Evolutionary conservation across 2,329 filamentous ascomycete genomes (phyloP).

Genomic region (Colletotrichum sp.): DNA sequence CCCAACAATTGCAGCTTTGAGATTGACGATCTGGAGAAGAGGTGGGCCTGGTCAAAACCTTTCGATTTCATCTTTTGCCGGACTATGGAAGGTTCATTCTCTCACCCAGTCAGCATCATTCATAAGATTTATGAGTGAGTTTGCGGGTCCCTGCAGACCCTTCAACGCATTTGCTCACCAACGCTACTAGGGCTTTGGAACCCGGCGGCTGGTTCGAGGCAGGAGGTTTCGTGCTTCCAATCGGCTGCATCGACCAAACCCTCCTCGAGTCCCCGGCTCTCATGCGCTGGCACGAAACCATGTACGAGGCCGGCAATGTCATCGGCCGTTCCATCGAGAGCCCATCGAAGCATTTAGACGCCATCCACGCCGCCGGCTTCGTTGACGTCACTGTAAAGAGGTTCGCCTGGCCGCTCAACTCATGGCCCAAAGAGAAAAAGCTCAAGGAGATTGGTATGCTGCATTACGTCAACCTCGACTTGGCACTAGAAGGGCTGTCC

Average conservation of each 20-base stretch:
- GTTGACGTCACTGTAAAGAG: not conserved
- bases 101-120: not conserved
- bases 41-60: not conserved
- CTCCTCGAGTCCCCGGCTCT: not conserved
- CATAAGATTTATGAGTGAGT: not conserved
- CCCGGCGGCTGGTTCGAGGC: not conserved
- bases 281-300: not conserved
- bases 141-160: not conserved
- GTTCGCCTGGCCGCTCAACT: not conserved
- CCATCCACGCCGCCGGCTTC: not conserved
- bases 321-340: not conserved
- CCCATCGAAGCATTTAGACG: not conserved
- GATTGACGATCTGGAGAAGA: not conserved
- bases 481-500: not conserved
- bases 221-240: not conserved
- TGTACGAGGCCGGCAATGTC: not conserved
- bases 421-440: not conserved
- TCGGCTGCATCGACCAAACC: not conserved
- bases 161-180: accelerated
- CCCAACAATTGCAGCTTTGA: not conserved
- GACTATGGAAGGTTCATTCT: not conserved
- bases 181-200: accelerated
- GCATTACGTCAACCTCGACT: not conserved
- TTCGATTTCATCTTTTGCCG: not conserved
- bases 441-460: not conserved